These are phyloP conservation scores for Neurospora sp. DNA, from an alignment of 495 filamentous ascomycete genomes.

Conservation along the genomic window DNA sequence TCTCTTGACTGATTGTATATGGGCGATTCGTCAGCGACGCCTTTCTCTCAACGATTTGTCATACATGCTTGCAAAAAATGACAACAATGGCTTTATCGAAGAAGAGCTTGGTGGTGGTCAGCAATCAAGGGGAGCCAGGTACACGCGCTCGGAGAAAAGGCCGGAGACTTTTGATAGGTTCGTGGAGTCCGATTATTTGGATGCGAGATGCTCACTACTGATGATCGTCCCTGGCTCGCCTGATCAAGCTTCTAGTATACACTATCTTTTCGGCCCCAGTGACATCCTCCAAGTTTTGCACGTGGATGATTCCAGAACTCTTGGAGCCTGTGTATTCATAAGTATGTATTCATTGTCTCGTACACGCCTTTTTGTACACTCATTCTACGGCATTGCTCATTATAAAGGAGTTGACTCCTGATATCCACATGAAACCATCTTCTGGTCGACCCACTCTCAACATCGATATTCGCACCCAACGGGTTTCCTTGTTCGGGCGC, in stretches of 20 bases:
- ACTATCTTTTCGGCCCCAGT: not conserved
- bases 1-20: not conserved
- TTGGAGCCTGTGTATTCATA: not conserved
- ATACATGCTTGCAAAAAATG: not conserved
- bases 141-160: not conserved
- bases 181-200: not conserved
- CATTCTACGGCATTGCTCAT: not conserved
- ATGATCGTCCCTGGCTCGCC: not conserved
- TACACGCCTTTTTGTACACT: not conserved
- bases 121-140: not conserved
- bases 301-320: not conserved
- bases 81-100: not conserved
- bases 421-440: not conserved
- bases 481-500: not conserved
- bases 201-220: not conserved
- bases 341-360: not conserved
- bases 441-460: not conserved
- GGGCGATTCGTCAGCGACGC: not conserved
- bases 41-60: not conserved
- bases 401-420: not conserved
- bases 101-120: not conserved
- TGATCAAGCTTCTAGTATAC: not conserved
- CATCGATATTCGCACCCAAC: not conserved
- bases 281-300: not conserved
- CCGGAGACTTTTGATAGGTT: not conserved